Percentiles rank a stretch among this genome's conserved stretches.
Conservation (phyloP, 2,329 filamentous ascomycete species). For the Exophiala sp. region DNA sequence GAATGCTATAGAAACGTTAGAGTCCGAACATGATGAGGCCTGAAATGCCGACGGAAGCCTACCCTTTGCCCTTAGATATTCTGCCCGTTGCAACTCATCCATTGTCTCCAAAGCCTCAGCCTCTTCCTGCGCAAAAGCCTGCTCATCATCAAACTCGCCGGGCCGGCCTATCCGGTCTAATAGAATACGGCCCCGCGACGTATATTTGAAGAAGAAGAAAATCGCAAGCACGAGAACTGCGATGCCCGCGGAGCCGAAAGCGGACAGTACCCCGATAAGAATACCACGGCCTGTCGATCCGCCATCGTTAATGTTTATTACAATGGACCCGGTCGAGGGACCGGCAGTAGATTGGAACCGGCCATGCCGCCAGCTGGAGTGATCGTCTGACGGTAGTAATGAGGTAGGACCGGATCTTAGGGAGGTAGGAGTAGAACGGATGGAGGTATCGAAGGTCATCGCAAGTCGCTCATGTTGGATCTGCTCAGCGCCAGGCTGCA, state of each 20-base stretch:
- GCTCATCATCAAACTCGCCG: constrained; percentile 96
- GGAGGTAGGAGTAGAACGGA: constrained; percentile 15
- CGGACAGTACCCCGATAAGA: constrained; percentile 88
- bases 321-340: constrained; percentile 27
- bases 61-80: constrained; percentile 96
- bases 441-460: constrained; percentile 24
- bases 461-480: constrained; percentile 22
- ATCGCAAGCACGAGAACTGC: constrained; percentile 72
- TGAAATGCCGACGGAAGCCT: constrained; percentile 30
- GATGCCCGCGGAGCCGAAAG: constrained; percentile 82
- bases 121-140: constrained; percentile 88
- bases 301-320: constrained; percentile 36
- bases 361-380: constrained; percentile 14
- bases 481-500: constrained; percentile 22
- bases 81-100: constrained; percentile 84
- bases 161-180: constrained; percentile 88
- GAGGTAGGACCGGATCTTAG: constrained; percentile 16
- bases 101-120: constrained; percentile 89
- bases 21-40: not conserved
- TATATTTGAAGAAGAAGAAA: constrained; percentile 93
- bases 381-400: constrained; percentile 7
- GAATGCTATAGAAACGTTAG: constrained; percentile 59
- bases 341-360: constrained; percentile 14
- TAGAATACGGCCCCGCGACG: constrained; percentile 78
- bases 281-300: constrained; percentile 67